Percentiles rank a stretch among this genome's conserved stretches.
phyloP scores from a whole-genome alignment of 371 early-diverging fungal species.

The Mycotypha africana region DNA sequence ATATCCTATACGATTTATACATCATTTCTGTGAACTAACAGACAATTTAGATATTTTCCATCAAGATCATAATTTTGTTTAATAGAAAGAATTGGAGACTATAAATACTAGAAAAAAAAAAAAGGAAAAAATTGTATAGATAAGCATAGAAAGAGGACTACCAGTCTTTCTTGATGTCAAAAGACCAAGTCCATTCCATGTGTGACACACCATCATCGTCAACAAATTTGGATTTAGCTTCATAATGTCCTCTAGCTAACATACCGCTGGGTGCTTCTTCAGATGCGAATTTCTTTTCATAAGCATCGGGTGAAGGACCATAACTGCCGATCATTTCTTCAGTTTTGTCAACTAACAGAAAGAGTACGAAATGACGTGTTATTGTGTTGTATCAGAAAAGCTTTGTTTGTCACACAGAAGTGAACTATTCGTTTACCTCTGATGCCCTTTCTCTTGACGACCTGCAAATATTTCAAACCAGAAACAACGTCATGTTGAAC shows the following conservation, averaged over 20 bases:
- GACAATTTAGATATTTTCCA: constrained; percentile 26
- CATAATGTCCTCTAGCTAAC: constrained; percentile 88
- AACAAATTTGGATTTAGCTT: constrained; percentile 65
- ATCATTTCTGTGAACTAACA: constrained; percentile 42
- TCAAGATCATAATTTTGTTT: no score
- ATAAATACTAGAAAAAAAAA: no score
- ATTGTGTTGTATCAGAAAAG: background rate
- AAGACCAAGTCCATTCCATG: constrained; percentile 62
- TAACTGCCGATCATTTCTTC: constrained; percentile 97
- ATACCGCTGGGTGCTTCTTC: constrained; percentile 92
- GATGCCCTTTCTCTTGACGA: constrained; percentile 85
- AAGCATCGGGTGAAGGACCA: constrained; percentile 72
- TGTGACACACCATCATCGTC: constrained; percentile 60
- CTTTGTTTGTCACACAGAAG: background rate
- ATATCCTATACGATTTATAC: constrained; percentile 46
- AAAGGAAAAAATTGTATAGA: no score
- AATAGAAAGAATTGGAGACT: no score
- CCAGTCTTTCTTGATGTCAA: constrained; percentile 71
- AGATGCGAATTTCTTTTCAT: constrained; percentile 78
- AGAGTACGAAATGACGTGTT: background rate
- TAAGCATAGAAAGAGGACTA: constrained; percentile 10
- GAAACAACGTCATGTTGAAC: constrained; percentile 94
- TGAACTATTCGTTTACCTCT: constrained; percentile 36
- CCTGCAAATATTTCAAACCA: constrained; percentile 92
- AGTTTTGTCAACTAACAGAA: constrained; percentile 72